Base-by-base conservation (phyloP, 1,139 yeast species). In the Lodderomyces margitis region DNA sequence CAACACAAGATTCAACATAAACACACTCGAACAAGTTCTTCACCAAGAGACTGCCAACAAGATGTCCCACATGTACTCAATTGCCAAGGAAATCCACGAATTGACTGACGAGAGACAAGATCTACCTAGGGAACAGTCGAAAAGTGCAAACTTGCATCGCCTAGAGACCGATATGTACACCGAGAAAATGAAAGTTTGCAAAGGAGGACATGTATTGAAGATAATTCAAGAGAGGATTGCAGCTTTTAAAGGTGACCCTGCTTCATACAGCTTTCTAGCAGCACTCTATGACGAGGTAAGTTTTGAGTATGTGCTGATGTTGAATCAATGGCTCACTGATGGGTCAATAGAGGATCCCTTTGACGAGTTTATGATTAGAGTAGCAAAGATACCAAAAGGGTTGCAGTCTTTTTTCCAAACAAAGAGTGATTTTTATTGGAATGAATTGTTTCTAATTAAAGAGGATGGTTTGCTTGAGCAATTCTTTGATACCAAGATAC, bases 401-500 rank as follows among this genome's bases (percentile, higher is more conserved):
- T 48, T 56, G 35, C 56, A 65, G 21, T 66, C 66, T 19, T 53
- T 74, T 6, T 73, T 75, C 47, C 69, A 71, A 38, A 59, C 75
- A 15, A 75, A 77, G 48, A 73, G 81, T 45, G 96, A 89, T 51
- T 81, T 83, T 46, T 83, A 85, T 54, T 92, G 98, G 98, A 87
- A 86, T 43, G 87, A 87, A 46, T 78, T 88, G 44, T 92, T 78
- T 58, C 77, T 87, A 9, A 71, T 89, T 8, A 71, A 92, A 40
- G 76, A 77, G 41, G 95, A 87, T 54, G 95, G 94, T 0, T 56
- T 89, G 17, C 80, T 94, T 2, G 74, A 76, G 41, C 92, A 84
- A 50, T 78, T 91, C 40, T 61, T 69, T 7, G 63, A 68, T 39
- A 68, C 68, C n/a, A 78, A 74, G 1, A 59, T 81, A 1, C 87